Base-by-base conservation (phyloP, 208 protist genomes). In the Acanthamoeba castellanii region DNA sequence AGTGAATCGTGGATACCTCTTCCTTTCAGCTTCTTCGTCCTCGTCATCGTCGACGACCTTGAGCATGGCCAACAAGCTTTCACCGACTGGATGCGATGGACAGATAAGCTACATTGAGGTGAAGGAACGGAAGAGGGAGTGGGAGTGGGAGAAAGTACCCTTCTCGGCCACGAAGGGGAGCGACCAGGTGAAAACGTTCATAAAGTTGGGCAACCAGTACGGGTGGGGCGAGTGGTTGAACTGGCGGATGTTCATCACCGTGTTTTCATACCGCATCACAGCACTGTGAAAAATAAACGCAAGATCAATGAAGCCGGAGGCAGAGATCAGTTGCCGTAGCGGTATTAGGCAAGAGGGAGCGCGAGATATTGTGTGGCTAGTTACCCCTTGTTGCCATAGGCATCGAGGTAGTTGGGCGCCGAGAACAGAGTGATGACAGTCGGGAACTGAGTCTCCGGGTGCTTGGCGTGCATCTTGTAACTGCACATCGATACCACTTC, bases 131-230 rank as follows among this genome's bases (percentile, higher is more conserved):
- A 94, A 50, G 72, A 50, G 25, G 2, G 25, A 45, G n/a, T n/a
- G n/a, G n/a, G n/a, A 9, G 90, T 2, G 81, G 6, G 27, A 52
- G 42, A 30, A 9, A 13, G 50, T 42, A 92, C 97, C 95, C 95
- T 99, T 99, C 95, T 99, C 99, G 6, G 97, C 98, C 0, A 99
- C 98, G 95, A 99, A 99, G 4, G 99, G 99, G 55, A 99, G 96
- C 7, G 98, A 99, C 98, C 98, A 99, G 18, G 98, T 98, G 94
- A 99, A 99, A 81, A 99, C 99, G 96, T 99, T 98, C 97, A 99
- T 99, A 95, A 99, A 99, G 96, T 99, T 99, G 70, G 99, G 99
- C 50, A 99, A 97, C 97, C 99, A 99, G 96, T 99, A 99, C 16
- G 99, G 99, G 96, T 99, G 99, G 0, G 97, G 98, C 76, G 97